A percentile compares a stretch with the other conserved stretches of the same genome.
These are phyloP conservation scores for Blastobotrys proliferans DNA, from an alignment of 1,139 yeast species.

Conservation along the genomic window DNA sequence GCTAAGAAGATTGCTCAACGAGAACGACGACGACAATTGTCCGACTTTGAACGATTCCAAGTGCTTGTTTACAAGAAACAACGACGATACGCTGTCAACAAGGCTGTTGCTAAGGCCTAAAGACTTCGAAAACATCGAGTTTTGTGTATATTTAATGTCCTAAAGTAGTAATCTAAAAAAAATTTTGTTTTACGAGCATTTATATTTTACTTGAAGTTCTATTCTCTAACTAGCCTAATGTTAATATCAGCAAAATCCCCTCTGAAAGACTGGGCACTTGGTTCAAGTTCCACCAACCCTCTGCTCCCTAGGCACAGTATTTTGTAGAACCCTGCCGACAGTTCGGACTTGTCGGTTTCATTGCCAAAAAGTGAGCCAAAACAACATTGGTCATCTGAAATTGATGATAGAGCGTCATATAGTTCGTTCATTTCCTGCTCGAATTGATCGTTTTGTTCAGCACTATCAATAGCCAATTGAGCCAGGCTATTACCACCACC, in stretches of 20 bases:
- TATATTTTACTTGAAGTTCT: no score
- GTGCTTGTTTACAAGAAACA: conserved; percentile 95
- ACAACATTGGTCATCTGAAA: no score
- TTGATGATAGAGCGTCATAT: background rate
- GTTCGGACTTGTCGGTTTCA: background rate
- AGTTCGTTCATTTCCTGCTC: background rate
- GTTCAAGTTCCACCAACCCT: background rate
- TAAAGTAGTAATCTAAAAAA: background rate
- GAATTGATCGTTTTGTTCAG: conserved; percentile 1
- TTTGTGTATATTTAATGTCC: conserved; percentile 8
- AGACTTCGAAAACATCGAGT: background rate
- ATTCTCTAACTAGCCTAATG: background rate
- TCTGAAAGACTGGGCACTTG: no score
- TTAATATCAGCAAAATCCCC: no score
- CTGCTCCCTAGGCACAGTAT: conserved; percentile 14
- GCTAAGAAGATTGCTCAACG: conserved; percentile 97
- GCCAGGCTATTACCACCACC: background rate
- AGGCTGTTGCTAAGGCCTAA: conserved; percentile 87
- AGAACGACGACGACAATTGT: conserved; percentile 84
- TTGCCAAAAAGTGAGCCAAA: no score
- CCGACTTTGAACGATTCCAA: conserved; percentile 99
- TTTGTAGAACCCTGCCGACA: conserved; percentile 5
- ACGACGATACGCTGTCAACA: conserved; percentile 91
- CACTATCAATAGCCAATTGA: background rate
- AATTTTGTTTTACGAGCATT: conserved; percentile 1